These are phyloP conservation scores for Anthoceros angustus DNA, from an alignment of 225 moss, liverwort and hornwort genomes.

Conservation along the genomic window DNA sequence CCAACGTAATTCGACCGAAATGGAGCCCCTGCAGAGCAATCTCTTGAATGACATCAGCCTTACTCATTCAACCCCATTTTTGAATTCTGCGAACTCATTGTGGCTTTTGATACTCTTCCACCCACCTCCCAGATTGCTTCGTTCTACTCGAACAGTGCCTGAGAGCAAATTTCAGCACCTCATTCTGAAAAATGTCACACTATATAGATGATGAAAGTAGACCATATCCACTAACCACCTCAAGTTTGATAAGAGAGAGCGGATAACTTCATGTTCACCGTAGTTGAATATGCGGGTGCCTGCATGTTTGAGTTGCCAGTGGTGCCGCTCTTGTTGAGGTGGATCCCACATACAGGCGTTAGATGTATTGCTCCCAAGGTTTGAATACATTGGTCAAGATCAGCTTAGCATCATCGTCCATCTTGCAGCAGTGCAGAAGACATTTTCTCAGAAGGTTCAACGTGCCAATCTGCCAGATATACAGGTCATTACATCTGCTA, in stretches of 20 bases:
- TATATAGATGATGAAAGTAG: no score
- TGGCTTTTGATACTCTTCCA: conserved; percentile 76
- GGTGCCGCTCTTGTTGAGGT: conserved; percentile 43
- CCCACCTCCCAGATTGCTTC: conserved; percentile 42
- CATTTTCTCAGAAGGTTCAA: no score
- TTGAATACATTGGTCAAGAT: conserved; percentile 15
- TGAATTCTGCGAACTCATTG: conserved; percentile 79
- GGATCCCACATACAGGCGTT: conserved; percentile 85
- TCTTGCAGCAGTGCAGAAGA: no score
- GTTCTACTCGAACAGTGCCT: background rate
- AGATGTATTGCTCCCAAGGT: conserved; percentile 32
- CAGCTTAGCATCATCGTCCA: no score
- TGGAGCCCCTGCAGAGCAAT: no score
- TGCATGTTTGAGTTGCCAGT: conserved; percentile 87
- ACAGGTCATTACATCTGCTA: no score
- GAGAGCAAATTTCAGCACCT: no score
- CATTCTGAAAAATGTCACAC: no score
- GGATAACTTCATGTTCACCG: conserved; percentile 84
- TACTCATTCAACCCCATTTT: conserved; percentile 69
- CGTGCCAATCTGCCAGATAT: no score
- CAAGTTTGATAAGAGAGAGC: conserved; percentile 84
- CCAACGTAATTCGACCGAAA: no score
- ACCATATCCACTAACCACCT: conserved; percentile 44
- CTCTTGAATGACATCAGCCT: conserved; percentile 10
- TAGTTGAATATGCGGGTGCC: conserved; percentile 96